Evolutionary conservation across 805 yeast genomes (phyloP), one percentile per base, ranked within the genome.

Genomic region (Priceomyces haplophilus): DNA sequence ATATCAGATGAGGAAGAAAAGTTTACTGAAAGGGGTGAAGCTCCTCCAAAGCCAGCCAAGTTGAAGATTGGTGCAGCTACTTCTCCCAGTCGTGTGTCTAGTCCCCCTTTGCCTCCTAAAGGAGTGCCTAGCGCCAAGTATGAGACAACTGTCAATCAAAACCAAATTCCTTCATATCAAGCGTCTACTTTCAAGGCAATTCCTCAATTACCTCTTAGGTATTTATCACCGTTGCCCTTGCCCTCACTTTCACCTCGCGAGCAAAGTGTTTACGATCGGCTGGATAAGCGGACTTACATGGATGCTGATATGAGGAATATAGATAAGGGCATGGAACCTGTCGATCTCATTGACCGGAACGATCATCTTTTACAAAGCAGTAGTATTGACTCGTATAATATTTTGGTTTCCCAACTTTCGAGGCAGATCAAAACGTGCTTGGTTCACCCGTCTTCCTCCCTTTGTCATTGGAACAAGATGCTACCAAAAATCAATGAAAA

Each of bases 161-260:
- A 27, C 31, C 5, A 10, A 5, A n/a, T 12, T n/a, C 5, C 31
- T 27, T 27, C n/a, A 13, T 15, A 32, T 12, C 24, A 7, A 21
- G 24, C 24, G 6, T 21, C 24, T 21, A 8, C 24, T 21, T 21
- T 8, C 8, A 21, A 21, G 24, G 6, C 24, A 6, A 21, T 21
- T 21, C 6, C 6, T 21, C 24, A 18, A 4, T 29, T 56, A 15
- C 66, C 68, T 3, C 38, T 51, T 27, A 65, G 59, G 40, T 65
- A 65, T 42, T 64, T 58, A 41, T 40, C 58, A 1, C 71, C 71
- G n/a, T 49, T 56, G 16, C 64, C 67, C 0, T 44, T 62, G 13
- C 69, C 65, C 15, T n/a, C n/a, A n/a, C n/a, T n/a, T n/a, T n/a
- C n/a, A n/a, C 37, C n/a, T 34, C 29, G 20, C 7, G 23, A 32